Evolutionary conservation across 2,329 filamentous ascomycete species (phyloP).

Genomic region (Pyricularia grisea): DNA sequence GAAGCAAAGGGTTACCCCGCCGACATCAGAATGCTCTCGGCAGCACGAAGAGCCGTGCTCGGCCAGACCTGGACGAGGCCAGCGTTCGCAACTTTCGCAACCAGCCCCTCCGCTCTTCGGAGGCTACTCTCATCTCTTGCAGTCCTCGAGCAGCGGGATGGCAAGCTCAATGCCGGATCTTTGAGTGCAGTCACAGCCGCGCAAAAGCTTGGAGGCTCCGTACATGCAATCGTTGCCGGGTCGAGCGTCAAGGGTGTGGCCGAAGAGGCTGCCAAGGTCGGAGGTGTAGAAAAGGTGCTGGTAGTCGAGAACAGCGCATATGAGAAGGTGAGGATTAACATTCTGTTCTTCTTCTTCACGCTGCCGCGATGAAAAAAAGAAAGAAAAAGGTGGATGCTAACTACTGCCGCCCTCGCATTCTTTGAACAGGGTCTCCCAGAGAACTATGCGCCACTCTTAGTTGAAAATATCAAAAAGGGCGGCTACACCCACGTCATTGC

Average conservation of each 20-base stretch:
- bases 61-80: background rate
- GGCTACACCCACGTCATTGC: slow-evolving; percentile 88
- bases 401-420: background rate
- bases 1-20: background rate
- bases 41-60: slow-evolving; percentile 4
- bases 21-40: slow-evolving; percentile 4
- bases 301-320: slow-evolving; percentile 83
- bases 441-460: slow-evolving; percentile 85
- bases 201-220: slow-evolving; percentile 71
- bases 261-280: slow-evolving; percentile 77
- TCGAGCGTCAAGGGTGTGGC: slow-evolving; percentile 66
- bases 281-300: slow-evolving; percentile 86
- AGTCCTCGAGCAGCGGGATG: slow-evolving; percentile 85
- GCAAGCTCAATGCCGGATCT: slow-evolving; percentile 74
- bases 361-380: too few species aligned
- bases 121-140: slow-evolving; percentile 81
- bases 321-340: slow-evolving; percentile 58
- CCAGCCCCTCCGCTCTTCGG: slow-evolving; percentile 41
- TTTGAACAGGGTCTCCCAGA: slow-evolving; percentile 70
- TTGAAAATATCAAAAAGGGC: slow-evolving; percentile 95
- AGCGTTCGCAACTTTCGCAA: slow-evolving; percentile 1
- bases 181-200: slow-evolving; percentile 81
- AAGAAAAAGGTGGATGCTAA: background rate
- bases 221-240: slow-evolving; percentile 85
- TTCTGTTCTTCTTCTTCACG: background rate